Percentiles rank a stretch among this genome's conserved stretches.
Evolutionary conservation across 1,139 yeast genomes (phyloP).

Genomic region (Saccharomyces hybrid): DNA sequence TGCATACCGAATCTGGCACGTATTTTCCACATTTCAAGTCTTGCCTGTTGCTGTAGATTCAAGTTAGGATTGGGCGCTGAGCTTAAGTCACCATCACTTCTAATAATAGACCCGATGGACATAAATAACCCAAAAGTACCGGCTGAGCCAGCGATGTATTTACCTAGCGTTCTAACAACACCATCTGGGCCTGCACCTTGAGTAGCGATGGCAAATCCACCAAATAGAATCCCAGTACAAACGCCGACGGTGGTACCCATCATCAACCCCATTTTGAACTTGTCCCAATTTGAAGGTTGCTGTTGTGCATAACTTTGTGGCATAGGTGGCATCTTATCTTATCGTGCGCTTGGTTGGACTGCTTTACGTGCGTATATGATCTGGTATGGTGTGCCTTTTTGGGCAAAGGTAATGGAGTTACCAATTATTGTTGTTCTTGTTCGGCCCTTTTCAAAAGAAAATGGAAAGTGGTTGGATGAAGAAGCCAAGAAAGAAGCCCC

Average conservation of each 20-base stretch:
- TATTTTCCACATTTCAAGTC: slow-evolving; percentile 27
- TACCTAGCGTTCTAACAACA: slow-evolving; percentile 91
- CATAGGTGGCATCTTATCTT: slow-evolving; percentile 65
- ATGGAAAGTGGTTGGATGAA: background rate
- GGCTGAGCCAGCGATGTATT: slow-evolving; percentile 92
- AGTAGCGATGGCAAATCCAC: slow-evolving; percentile 84
- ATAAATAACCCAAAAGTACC: slow-evolving; percentile 94
- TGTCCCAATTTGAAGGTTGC: slow-evolving; percentile 85
- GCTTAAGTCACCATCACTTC: slow-evolving; percentile 49
- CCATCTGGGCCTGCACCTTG: slow-evolving; percentile 99
- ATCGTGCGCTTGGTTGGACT: background rate
- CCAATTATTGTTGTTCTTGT: background rate
- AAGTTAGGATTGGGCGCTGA: slow-evolving; percentile 11
- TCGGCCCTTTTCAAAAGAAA: background rate
- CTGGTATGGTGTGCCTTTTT: background rate
- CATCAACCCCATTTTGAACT: slow-evolving; percentile 94
- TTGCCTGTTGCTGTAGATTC: slow-evolving; percentile 26
- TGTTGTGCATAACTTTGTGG: slow-evolving; percentile 67
- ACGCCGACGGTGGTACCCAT: slow-evolving; percentile 98
- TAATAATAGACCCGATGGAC: slow-evolving; percentile 89
- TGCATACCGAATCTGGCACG: slow-evolving; percentile 21
- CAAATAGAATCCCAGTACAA: slow-evolving; percentile 89
- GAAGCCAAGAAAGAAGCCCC: background rate
- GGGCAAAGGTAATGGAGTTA: background rate
- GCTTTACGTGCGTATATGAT: background rate